A percentile compares a stretch with the other conserved stretches of the same genome.
Conservation (phyloP, 2,329 filamentous ascomycete genomes). For the Fusarium setosum region DNA sequence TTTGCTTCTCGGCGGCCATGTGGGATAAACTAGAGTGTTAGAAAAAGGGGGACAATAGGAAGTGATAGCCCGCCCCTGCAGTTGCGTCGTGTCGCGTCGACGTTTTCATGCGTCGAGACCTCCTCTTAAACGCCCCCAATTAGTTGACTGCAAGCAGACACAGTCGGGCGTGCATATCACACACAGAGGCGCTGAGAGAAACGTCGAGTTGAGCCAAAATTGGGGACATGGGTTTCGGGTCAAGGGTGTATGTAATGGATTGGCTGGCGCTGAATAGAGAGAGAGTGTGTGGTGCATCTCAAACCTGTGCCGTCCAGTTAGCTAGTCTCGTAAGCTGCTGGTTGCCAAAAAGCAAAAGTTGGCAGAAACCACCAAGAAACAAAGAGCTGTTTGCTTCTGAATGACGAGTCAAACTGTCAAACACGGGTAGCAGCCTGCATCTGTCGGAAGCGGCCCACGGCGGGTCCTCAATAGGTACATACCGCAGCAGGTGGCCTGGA, state of each 20-base stretch:
- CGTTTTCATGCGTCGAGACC: neutral
- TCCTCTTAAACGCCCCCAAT: neutral
- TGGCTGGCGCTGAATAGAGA: neutral
- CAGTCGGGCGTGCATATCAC: neutral
- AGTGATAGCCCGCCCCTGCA: conserved; percentile 10
- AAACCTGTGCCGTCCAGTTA: neutral
- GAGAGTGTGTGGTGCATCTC: neutral
- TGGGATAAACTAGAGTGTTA: neutral
- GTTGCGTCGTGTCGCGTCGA: neutral
- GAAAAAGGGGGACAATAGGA: neutral
- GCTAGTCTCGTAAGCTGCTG: conserved; percentile 18
- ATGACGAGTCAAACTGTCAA: conserved; percentile 35
- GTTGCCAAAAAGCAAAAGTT: conserved; percentile 15
- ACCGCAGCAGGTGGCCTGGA: conserved; percentile 13
- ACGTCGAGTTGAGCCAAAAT: neutral
- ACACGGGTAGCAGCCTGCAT: conserved; percentile 4
- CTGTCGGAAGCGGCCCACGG: conserved; percentile 21
- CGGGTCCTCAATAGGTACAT: conserved; percentile 4
- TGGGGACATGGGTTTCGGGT: neutral
- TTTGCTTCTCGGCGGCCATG: neutral
- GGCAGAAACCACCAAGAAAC: conserved; percentile 18
- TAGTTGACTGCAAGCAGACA: neutral
- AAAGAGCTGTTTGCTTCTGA: neutral
- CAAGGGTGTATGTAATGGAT: too few relatives aligned
- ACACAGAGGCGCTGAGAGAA: neutral